Evolutionary conservation across 208 protist species (phyloP), one percentile per base, ranked within the genome.

Genomic region (Vickermania spadyakhi): DNA sequence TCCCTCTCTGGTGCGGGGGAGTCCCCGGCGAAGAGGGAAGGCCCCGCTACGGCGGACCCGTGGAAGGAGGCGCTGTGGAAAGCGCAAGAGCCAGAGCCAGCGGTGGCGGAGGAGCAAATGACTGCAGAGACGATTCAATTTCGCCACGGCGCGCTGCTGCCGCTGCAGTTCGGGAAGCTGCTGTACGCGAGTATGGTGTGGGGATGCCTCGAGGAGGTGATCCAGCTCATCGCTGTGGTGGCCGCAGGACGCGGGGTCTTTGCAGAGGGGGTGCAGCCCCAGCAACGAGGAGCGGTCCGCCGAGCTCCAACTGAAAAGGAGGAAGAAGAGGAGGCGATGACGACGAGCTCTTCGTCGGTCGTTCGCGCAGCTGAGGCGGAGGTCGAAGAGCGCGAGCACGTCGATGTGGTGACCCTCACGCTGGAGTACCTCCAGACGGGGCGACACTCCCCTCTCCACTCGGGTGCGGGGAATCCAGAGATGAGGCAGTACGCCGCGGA

Each of bases 101-200:
- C n/a, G n/a, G n/a, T n/a, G n/a, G n/a, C n/a, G n/a, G n/a, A n/a
- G n/a, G n/a, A n/a, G n/a, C n/a, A n/a, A n/a, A 18, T 18, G 11
- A 45, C 36, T 7, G 36, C 36, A 7, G 36, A 18, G 11, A 18
- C 11, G 7, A 45, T 45, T 45, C 36, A 18, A n/a, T 45, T 45
- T 29, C 27, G 14, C 55, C 29, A 45, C 55, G 29, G 28, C 18
- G 28, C 18, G 7, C 53, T 70, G 28, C 59, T 93, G 2, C 75
- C 74, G 7, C 53, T 93, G 66, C 80, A 93, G 63, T 68, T 93
- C 11, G 71, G 68, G 18, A 87, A 87, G 66, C 64, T 93, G 18
- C 68, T 93, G n/a, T 64, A 85, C 25, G 76, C 73, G 27, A 83
- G 83, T 1, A 64, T 70, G 13, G 45, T 87, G 57, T 59, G 79